Evolutionary conservation across 1,284 basidiomycete species (phyloP).

Genomic region (Peniophora sp.): DNA sequence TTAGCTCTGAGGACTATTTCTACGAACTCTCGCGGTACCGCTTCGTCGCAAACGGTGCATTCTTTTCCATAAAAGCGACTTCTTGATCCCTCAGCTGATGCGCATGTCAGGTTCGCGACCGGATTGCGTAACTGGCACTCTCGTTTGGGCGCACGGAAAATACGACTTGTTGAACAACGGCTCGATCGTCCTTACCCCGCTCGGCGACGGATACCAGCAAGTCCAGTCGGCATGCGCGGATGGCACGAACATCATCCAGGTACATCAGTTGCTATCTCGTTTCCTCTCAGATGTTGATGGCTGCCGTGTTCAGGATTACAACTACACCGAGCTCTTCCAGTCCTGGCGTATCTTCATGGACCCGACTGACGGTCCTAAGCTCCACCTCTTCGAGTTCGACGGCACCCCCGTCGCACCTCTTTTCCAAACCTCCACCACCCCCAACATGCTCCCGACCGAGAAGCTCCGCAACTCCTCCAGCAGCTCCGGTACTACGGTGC

Average conservation of each 20-base stretch:
- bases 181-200: constrained; percentile 64
- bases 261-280: too few relatives aligned
- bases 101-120: constrained; percentile 51
- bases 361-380: constrained; percentile 42
- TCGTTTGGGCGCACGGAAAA: constrained; percentile 83
- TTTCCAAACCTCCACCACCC: constrained; percentile 38
- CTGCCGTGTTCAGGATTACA: constrained; percentile 49
- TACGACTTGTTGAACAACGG: constrained; percentile 66
- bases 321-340: constrained; percentile 52
- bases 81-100: too few relatives aligned
- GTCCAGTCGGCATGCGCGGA: constrained; percentile 88
- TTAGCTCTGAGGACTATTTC: constrained; percentile 59
- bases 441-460: constrained; percentile 61
- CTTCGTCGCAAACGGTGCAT: constrained; percentile 72
- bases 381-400: constrained; percentile 61
- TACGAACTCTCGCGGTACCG: constrained; percentile 88
- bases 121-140: constrained; percentile 75
- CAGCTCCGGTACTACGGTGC: constrained; percentile 3
- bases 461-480: constrained; percentile 37
- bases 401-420: constrained; percentile 53
- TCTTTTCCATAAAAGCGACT: not conserved
- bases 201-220: constrained; percentile 84
- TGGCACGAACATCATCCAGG: constrained; percentile 74
- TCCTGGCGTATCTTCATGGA: constrained; percentile 58
- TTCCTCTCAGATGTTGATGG: too few relatives aligned